Conservation (phyloP, 148 eudicot species). For the Rhododendron ferrugineum region DNA sequence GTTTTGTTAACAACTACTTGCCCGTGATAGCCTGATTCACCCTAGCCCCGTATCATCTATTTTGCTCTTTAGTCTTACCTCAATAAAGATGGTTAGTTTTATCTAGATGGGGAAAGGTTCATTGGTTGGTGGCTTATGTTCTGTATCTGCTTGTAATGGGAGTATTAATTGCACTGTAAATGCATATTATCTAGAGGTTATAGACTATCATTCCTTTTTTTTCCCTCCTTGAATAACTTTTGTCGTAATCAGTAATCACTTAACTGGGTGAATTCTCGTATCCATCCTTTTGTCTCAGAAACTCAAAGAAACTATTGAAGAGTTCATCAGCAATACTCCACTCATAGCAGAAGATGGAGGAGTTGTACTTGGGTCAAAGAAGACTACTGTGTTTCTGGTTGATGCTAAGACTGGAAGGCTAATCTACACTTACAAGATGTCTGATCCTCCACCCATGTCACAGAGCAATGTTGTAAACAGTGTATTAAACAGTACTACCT, state of each 20-base stretch:
- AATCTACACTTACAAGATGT: conserved; percentile 38
- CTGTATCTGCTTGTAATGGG: neutral
- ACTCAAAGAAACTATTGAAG: conserved; percentile 48
- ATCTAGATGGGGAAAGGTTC: neutral
- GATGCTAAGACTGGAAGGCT: conserved; percentile 72
- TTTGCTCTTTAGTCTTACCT: neutral
- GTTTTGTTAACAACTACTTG: neutral
- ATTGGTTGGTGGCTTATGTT: neutral
- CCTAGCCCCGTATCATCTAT: neutral
- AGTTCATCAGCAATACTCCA: conserved; percentile 61
- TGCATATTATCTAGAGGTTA: neutral
- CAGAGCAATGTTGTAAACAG: conserved; percentile 13
- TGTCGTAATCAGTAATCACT: neutral
- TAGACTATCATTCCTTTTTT: neutral
- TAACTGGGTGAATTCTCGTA: neutral
- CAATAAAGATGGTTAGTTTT: neutral
- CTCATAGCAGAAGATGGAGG: conserved; percentile 70
- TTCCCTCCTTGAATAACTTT: neutral
- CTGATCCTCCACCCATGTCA: conserved; percentile 22
- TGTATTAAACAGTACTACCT: conserved; percentile 16
- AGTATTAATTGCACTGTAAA: neutral
- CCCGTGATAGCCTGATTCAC: neutral
- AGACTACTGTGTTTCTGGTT: conserved; percentile 68
- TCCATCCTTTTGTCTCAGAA: conserved; percentile 33
- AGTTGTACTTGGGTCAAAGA: conserved; percentile 72